Percentiles rank a stretch among this genome's conserved stretches.
Evolutionary conservation across 2,329 filamentous ascomycete genomes (phyloP).

Genomic region (Lomentospora prolificans): DNA sequence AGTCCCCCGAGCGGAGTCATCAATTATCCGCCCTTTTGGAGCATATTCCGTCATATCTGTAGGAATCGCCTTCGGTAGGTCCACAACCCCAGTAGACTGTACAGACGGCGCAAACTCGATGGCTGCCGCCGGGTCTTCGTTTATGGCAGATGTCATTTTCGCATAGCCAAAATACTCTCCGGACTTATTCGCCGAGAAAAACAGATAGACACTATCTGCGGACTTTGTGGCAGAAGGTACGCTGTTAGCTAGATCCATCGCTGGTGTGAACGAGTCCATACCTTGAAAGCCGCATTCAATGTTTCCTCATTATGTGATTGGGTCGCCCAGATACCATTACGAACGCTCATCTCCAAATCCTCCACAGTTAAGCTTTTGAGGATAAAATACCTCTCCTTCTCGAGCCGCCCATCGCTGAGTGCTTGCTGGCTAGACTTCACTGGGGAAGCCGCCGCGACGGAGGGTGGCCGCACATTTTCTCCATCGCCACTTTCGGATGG

Average conservation of each 20-base stretch:
- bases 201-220: constrained; percentile 75
- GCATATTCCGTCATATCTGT: constrained; percentile 70
- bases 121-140: constrained; percentile 61
- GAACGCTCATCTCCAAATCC: constrained; percentile 80
- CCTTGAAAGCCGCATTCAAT: constrained; percentile 75
- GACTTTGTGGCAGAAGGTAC: constrained; percentile 36
- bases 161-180: constrained; percentile 96
- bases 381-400: constrained; percentile 64
- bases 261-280: too few species aligned
- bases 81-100: constrained; percentile 47
- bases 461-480: neutral
- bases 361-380: constrained; percentile 88
- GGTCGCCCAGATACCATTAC: constrained; percentile 85
- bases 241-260: neutral
- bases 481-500: constrained; percentile 5
- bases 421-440: neutral
- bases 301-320: constrained; percentile 85
- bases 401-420: neutral
- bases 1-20: constrained; percentile 85
- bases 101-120: constrained; percentile 60
- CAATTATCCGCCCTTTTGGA: constrained; percentile 78
- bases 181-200: constrained; percentile 96
- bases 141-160: constrained; percentile 77
- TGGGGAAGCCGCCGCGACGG: neutral
- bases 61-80: constrained; percentile 68